Conservation (phyloP, 1,284 basidiomycete genomes). For the Cryptococcus maquisensis region DNA sequence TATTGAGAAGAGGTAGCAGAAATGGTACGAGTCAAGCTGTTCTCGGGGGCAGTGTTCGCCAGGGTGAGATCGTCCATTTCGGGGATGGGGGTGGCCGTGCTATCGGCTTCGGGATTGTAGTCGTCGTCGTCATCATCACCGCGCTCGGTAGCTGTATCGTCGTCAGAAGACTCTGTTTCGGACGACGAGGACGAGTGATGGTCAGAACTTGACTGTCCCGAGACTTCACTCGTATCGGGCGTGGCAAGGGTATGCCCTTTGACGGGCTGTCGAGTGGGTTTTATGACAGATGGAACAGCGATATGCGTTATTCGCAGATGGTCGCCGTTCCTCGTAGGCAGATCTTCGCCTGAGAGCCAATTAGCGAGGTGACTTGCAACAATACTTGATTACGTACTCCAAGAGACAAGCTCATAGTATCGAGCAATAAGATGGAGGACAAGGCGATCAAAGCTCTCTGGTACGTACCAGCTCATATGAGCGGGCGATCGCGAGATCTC, state of each 20-base stretch:
- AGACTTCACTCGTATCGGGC: conserved; percentile 41
- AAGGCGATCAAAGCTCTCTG: conserved; percentile 44
- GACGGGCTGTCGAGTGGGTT: conserved; percentile 8
- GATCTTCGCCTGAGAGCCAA: conserved; percentile 24
- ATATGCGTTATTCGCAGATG: conserved; percentile 44
- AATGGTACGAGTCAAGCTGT: conserved; percentile 10
- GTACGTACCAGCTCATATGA: conserved; percentile 42
- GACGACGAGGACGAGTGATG: conserved; percentile 3
- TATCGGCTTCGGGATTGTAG: conserved; percentile 21
- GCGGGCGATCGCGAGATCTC: conserved; percentile 42
- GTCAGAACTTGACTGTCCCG: conserved; percentile 26
- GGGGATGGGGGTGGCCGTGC: conserved; percentile 9
- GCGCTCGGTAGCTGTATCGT: conserved; percentile 22
- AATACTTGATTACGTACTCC: conserved; percentile 32
- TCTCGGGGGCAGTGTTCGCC: neutral
- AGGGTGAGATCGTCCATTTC: conserved; percentile 4
- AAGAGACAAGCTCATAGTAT: conserved; percentile 47
- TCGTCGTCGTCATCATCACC: conserved; percentile 21
- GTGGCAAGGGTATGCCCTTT: conserved; percentile 27
- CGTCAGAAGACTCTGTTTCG: conserved; percentile 16
- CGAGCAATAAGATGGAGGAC: conserved; percentile 44
- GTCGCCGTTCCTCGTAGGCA: conserved; percentile 14
- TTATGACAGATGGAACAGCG: conserved; percentile 33
- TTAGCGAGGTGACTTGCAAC: conserved; percentile 1
- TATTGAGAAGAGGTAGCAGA: conserved; percentile 35